These are phyloP conservation scores for Avena atlantica DNA, from an alignment of 176 grass and related monocot species.

Conservation along the genomic window DNA sequence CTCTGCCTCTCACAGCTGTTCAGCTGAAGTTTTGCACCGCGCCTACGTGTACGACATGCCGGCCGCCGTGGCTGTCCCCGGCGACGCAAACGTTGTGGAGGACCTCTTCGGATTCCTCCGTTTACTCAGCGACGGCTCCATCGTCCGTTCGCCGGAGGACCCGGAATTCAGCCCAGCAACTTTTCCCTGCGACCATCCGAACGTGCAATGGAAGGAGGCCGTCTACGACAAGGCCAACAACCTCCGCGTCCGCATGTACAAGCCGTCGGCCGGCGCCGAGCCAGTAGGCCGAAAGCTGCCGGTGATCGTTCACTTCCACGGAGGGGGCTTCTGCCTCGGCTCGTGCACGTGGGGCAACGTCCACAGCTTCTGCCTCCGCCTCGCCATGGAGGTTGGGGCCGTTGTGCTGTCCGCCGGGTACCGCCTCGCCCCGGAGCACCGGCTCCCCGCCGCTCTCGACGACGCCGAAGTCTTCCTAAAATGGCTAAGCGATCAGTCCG, in stretches of 20 bases:
- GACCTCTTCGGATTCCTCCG: conserved; percentile 52
- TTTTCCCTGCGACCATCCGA: conserved; percentile 48
- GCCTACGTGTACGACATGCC: conserved; percentile 28
- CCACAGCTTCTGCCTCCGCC: conserved; percentile 80
- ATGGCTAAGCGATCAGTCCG: conserved; percentile 39
- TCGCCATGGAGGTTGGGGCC: conserved; percentile 59
- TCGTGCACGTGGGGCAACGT: conserved; percentile 82
- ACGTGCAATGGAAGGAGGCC: conserved; percentile 69
- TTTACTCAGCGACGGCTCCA: conserved; percentile 51
- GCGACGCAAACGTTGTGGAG: conserved; percentile 30
- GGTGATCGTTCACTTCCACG: conserved; percentile 77
- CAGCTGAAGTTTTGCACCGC: neutral
- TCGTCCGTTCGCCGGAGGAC: conserved; percentile 40
- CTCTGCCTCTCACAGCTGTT: neutral
- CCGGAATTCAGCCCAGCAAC: conserved; percentile 48
- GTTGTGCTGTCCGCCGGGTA: conserved; percentile 77
- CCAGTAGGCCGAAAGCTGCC: conserved; percentile 34
- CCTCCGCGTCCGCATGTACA: conserved; percentile 78
- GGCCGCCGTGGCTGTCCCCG: conserved; percentile 6
- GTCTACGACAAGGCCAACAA: conserved; percentile 60
- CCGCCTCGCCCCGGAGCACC: conserved; percentile 83
- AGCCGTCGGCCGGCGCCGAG: conserved; percentile 14
- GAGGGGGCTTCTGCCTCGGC: conserved; percentile 86
- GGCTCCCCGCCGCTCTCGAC: conserved; percentile 62
- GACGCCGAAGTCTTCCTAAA: conserved; percentile 53